Percentiles rank a stretch among this genome's conserved stretches.
Conservation (phyloP, 2,329 filamentous ascomycete genomes). For the Paraphoma chrysanthemicola region DNA sequence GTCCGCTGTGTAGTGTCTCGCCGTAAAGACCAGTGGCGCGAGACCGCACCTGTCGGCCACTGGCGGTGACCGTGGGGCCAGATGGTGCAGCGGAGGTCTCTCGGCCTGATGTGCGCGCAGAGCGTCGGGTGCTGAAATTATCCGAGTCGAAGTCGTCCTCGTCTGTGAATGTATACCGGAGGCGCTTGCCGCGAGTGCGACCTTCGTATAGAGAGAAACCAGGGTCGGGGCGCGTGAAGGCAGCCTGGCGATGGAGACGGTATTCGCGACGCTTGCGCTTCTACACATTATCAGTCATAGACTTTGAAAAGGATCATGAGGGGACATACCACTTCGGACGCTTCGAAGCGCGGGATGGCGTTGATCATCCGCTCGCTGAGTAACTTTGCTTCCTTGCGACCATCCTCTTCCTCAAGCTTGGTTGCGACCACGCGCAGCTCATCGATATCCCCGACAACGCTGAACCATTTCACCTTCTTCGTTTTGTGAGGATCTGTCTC, state of each 20-base stretch:
- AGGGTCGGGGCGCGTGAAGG: slow-evolving; percentile 84
- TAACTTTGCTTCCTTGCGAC: slow-evolving; percentile 79
- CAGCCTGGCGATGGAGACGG: slow-evolving; percentile 81
- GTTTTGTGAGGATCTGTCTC: slow-evolving; percentile 83
- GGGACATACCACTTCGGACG: slow-evolving; percentile 77
- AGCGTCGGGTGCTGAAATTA: slow-evolving; percentile 68
- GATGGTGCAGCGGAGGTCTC: slow-evolving; percentile 74
- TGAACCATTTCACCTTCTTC: slow-evolving; percentile 86
- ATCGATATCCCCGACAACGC: slow-evolving; percentile 87
- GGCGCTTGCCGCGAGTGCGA: slow-evolving; percentile 91
- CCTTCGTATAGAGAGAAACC: slow-evolving; percentile 96
- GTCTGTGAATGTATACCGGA: slow-evolving; percentile 95
- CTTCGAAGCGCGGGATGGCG: slow-evolving; percentile 89
- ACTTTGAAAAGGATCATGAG: background rate
- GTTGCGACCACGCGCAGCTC: slow-evolving; percentile 78
- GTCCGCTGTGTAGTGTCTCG: slow-evolving; percentile 65
- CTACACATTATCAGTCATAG: slow-evolving; percentile 53
- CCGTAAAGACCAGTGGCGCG: slow-evolving; percentile 68
- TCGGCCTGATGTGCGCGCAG: slow-evolving; percentile 72
- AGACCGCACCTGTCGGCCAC: slow-evolving; percentile 82
- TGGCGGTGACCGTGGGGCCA: slow-evolving; percentile 76
- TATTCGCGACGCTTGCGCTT: slow-evolving; percentile 95
- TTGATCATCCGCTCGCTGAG: slow-evolving; percentile 78
- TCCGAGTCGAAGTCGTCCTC: slow-evolving; percentile 81
- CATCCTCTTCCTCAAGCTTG: slow-evolving; percentile 78